These are phyloP conservation scores for Raffaelea arxii DNA, from an alignment of 2,329 filamentous ascomycete species.

Conservation along the genomic window DNA sequence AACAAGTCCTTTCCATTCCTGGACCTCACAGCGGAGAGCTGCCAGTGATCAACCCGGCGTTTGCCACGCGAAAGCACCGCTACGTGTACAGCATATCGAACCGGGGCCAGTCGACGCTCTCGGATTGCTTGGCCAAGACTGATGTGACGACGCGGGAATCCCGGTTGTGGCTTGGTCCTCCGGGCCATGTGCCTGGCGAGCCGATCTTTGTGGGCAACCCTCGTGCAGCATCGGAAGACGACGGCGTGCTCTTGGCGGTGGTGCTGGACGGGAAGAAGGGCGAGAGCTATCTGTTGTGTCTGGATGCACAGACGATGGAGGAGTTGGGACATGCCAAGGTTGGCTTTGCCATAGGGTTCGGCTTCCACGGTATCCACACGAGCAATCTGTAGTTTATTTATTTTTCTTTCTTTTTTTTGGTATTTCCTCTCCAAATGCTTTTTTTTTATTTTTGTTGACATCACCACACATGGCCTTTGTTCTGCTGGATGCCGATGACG, in stretches of 20 bases:
- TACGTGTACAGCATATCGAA: slow-evolving; percentile 51
- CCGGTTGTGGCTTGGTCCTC: slow-evolving; percentile 40
- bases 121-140: slow-evolving; percentile 57
- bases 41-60: slow-evolving; percentile 54
- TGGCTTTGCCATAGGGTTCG: slow-evolving; percentile 48
- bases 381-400: not conserved
- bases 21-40: slow-evolving; percentile 51
- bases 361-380: slow-evolving; percentile 54
- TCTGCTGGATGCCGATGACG: slow-evolving; percentile 6
- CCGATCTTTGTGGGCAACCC: slow-evolving; percentile 50
- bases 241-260: slow-evolving; percentile 51
- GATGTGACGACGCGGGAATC: slow-evolving; percentile 45
- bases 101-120: slow-evolving; percentile 47
- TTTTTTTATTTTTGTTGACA: not conserved
- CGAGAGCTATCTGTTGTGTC: slow-evolving; percentile 55
- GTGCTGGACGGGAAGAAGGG: slow-evolving; percentile 51
- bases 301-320: slow-evolving; percentile 52
- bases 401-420: not conserved
- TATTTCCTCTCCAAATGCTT: not conserved
- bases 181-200: slow-evolving; percentile 58
- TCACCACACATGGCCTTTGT: slow-evolving; percentile 5
- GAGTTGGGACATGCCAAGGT: slow-evolving; percentile 57
- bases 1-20: slow-evolving; percentile 35
- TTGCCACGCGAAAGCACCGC: slow-evolving; percentile 41
- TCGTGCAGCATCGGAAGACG: slow-evolving; percentile 38